phyloP scores from a whole-genome alignment of 495 filamentous ascomycete genomes.

The Aspergillus ellipticus region DNA sequence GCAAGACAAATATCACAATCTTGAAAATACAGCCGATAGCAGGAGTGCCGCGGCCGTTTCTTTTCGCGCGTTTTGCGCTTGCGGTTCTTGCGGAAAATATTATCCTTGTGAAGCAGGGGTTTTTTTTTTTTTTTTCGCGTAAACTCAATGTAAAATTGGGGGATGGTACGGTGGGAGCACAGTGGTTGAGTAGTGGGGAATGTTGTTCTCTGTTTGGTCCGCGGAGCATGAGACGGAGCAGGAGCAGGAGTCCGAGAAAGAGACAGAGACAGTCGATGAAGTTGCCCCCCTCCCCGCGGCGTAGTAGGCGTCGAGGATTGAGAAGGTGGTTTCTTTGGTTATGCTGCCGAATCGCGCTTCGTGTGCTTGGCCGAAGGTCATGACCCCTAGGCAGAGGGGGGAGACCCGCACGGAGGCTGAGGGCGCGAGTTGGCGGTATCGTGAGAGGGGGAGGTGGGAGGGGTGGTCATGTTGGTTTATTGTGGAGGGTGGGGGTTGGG shows the following conservation, averaged over 20 bases:
- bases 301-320: no score
- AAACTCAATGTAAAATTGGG: neutral
- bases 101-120: constrained; percentile 3
- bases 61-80: constrained; percentile 7
- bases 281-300: no score
- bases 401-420: no score
- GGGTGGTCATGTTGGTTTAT: no score
- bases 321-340: no score
- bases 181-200: neutral
- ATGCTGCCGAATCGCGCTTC: no score
- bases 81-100: neutral
- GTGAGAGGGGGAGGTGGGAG: no score
- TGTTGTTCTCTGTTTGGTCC: neutral
- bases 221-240: constrained; percentile 4
- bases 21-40: neutral
- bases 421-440: no score
- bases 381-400: no score
- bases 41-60: neutral
- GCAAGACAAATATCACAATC: constrained; percentile 5
- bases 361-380: no score
- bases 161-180: neutral
- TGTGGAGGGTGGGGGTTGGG: no score
- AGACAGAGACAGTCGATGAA: constrained; percentile 1
- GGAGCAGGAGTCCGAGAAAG: constrained; percentile 4
- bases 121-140: no score